Conservation (phyloP, 2,329 filamentous ascomycete genomes). For the Fusarium sp. region DNA sequence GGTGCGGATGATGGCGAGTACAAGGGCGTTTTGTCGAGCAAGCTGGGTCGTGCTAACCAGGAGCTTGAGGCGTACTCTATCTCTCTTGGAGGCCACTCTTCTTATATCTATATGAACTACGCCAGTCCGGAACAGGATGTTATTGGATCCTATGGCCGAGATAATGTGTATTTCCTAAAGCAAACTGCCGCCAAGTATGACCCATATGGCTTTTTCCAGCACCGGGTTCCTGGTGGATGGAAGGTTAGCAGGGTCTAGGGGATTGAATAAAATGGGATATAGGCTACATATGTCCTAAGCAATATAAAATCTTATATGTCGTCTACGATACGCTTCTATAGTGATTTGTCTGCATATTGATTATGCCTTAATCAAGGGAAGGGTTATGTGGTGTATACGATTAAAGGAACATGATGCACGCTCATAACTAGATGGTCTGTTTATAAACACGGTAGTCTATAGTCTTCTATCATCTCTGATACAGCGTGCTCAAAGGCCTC, state of each 20-base stretch:
- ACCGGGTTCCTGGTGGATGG: constrained; percentile 1
- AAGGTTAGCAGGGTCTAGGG: background rate
- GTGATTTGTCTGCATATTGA: too few species aligned
- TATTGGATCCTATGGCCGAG: background rate
- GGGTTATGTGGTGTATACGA: too few species aligned
- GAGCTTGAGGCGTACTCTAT: background rate
- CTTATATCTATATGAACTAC: constrained; percentile 15
- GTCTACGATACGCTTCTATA: too few species aligned
- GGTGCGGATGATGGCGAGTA: background rate
- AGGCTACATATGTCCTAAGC: background rate
- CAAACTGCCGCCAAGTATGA: constrained; percentile 2
- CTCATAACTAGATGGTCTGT: too few species aligned
- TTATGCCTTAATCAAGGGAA: too few species aligned
- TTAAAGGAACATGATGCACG: too few species aligned
- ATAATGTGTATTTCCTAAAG: background rate
- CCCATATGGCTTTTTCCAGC: constrained; percentile 5
- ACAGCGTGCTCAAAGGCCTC: too few species aligned
- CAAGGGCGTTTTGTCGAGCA: background rate
- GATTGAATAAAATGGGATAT: too few species aligned
- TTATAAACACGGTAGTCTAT: too few species aligned
- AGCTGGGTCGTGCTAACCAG: background rate
- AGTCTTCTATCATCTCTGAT: too few species aligned
- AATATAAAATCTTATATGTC: background rate
- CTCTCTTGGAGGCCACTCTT: background rate
- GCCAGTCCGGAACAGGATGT: background rate